Base-by-base conservation (phyloP, 192 early-diverging fungal genomes). In the Mortierella antarctica region DNA sequence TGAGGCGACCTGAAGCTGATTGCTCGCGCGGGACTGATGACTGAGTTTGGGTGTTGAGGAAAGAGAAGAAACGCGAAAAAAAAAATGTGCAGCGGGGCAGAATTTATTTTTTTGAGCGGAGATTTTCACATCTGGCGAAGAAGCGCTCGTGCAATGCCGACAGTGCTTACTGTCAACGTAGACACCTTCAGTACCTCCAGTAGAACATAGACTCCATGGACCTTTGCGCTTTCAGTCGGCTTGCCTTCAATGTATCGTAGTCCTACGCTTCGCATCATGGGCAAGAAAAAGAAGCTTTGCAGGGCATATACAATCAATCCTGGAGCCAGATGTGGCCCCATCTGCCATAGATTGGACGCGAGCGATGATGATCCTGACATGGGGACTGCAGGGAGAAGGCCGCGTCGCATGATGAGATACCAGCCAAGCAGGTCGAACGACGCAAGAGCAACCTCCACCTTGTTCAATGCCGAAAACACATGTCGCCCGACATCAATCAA, bases 401-500 rank as follows among this genome's bases (percentile, higher is more conserved):
- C 62, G 2, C 77, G 77, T 41, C 67, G 70, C 0, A 41, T 49
- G 9, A 80, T 23, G 0, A 80, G 55, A 54, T 62, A 72, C 77
- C 77, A 80, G 44, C 77, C 77, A 6, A 80, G n/a, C 8, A 83
- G 39, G n/a, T 75, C 82, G 52, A 76, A 70, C 4, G 70, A 46
- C 11, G 82, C 66, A 13, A 83, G 54, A 46, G 72, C n/a, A 14
- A 83, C 70, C 41, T 83, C 82, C 7, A 75, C 74, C 41, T 76
- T 74, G 69, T 83, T 83, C 39, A 83, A 18, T 2, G 82, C 82
- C 1, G 82, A 83, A 58, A 83, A 83, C 8, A 83, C 82, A 63
- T 83, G 82, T 6, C 82, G 82, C 4, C 82, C 82, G 0, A 83
- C 82, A 31, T 83, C 82, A 7, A 83, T 56, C 31, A 70, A 44